Percentiles rank a stretch among this genome's conserved stretches.
Conservation (phyloP, 2,329 filamentous ascomycete species). For the Raffaelea arxii region DNA sequence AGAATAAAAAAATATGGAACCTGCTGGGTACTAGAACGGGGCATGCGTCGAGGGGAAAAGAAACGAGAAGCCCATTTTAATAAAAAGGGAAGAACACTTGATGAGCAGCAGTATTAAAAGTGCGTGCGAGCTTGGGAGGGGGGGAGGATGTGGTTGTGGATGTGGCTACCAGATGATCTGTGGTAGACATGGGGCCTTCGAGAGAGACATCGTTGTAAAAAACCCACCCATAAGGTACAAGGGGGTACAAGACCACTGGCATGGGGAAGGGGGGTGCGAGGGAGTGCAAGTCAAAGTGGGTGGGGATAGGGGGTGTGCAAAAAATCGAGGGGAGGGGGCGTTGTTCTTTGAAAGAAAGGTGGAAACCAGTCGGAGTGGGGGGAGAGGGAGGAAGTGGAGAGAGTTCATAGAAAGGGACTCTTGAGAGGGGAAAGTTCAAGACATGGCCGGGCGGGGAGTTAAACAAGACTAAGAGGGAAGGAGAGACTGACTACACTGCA, state of each 20-base stretch:
- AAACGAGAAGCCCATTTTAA: conserved; percentile 9
- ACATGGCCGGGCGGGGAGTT: not conserved
- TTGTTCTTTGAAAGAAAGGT: not conserved
- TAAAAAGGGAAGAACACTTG: conserved; percentile 6
- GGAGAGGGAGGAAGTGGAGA: no score
- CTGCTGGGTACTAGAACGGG: conserved; percentile 10
- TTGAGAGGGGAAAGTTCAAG: not conserved
- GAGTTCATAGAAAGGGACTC: no score
- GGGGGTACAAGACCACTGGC: conserved; percentile 10
- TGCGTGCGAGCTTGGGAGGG: conserved; percentile 3
- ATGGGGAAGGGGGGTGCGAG: conserved; percentile 9
- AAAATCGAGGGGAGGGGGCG: not conserved
- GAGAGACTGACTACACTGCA: not conserved
- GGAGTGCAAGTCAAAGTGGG: not conserved
- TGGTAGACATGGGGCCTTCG: conserved; percentile 6
- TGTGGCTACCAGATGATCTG: conserved; percentile 13
- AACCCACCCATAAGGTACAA: conserved; percentile 11
- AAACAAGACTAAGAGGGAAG: not conserved
- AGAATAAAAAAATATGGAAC: no score
- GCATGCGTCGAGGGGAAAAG: conserved; percentile 7
- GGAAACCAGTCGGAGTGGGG: no score
- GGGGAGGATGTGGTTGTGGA: conserved; percentile 5
- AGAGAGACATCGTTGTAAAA: conserved; percentile 6
- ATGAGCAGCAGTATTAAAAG: not conserved
- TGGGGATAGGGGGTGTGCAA: conserved; percentile 1